Percentiles rank a stretch among this genome's conserved stretches.
These are phyloP conservation scores for Abelmoschus esculentus DNA, from an alignment of 345 rosid genomes.

Conservation along the genomic window DNA sequence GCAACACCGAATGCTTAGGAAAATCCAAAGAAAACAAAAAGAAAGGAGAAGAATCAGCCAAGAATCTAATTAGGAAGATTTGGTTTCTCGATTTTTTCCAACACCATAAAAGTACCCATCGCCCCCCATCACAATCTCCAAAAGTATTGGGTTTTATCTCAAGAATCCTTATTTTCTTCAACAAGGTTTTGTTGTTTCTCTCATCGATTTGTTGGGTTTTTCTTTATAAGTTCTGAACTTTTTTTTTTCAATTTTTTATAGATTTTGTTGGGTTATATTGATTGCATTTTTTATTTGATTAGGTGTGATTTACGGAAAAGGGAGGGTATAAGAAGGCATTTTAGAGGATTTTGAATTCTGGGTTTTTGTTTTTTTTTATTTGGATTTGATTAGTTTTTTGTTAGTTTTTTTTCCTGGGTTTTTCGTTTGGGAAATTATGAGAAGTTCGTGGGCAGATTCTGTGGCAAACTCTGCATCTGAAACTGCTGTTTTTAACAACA, in stretches of 20 bases:
- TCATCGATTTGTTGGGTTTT: background rate
- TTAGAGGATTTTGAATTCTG: background rate
- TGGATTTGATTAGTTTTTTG: conserved; percentile 12
- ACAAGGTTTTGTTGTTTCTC: background rate
- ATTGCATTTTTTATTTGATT: background rate
- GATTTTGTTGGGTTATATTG: background rate
- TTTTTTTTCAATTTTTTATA: background rate
- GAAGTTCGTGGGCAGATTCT: conserved; percentile 87
- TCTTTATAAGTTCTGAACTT: too few species aligned
- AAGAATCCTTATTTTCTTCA: too few species aligned
- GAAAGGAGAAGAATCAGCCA: background rate
- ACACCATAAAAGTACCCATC: too few species aligned
- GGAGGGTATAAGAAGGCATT: conserved; percentile 4
- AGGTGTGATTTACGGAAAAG: background rate
- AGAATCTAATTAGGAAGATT: background rate
- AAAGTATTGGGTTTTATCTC: too few species aligned
- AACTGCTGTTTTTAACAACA: conserved; percentile 38
- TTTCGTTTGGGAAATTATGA: conserved; percentile 40
- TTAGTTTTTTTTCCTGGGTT: conserved; percentile 3
- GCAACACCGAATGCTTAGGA: background rate
- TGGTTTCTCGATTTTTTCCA: too few species aligned
- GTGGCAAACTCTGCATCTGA: conserved; percentile 78
- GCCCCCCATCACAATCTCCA: too few species aligned
- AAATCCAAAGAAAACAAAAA: background rate
- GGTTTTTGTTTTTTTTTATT: background rate